phyloP scores from a whole-genome alignment of 768 basidiomycete species.

The Serendipita sp. region DNA sequence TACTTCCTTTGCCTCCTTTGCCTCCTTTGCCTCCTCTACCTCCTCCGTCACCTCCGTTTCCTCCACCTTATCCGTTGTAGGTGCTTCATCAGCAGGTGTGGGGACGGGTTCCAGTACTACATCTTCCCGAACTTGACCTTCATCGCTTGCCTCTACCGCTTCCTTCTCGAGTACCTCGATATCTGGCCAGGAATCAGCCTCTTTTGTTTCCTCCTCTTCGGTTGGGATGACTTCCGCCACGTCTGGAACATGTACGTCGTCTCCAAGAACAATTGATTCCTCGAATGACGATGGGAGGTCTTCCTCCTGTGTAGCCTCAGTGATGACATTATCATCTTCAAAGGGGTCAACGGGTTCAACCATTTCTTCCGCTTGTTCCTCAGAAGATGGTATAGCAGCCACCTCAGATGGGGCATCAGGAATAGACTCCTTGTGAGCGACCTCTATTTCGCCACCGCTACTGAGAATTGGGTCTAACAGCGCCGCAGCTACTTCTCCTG shows the following conservation, averaged over 20 bases:
- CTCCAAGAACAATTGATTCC: background rate
- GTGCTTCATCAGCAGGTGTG: background rate
- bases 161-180: background rate
- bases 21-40: background rate
- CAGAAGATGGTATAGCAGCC: background rate
- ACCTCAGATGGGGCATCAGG: background rate
- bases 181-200: background rate
- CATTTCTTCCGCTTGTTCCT: background rate
- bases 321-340: background rate
- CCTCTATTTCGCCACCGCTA: background rate
- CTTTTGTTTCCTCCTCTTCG: background rate
- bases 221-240: background rate
- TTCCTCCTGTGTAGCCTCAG: background rate
- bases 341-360: background rate
- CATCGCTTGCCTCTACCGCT: background rate
- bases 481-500: background rate
- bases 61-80: background rate
- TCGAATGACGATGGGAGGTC: background rate
- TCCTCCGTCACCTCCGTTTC: background rate
- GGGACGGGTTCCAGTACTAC: background rate
- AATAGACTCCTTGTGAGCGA: background rate
- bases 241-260: background rate
- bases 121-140: background rate
- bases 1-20: background rate
- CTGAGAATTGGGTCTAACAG: background rate